Evolutionary conservation across 805 yeast species (phyloP), one percentile per base, ranked within the genome.

Genomic region (Yarrowia hollandica): DNA sequence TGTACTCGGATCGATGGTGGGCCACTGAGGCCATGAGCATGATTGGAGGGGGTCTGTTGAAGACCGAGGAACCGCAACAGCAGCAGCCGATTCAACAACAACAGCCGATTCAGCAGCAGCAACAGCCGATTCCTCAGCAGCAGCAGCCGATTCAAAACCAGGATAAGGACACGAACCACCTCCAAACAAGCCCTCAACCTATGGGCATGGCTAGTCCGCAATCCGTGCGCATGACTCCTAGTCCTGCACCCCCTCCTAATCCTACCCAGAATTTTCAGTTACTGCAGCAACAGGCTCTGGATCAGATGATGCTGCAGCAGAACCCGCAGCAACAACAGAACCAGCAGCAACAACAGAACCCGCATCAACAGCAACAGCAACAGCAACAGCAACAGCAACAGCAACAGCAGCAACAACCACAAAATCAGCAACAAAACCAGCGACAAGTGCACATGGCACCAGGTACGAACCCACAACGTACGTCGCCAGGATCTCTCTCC

Each of bases 21-120:
- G 58, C 58, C 35, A 52, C 58, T 6, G 58, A 52, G 19, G 58
- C 58, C 35, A 52, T 48, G 55, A 48, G 55, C 22, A 48, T 48
- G 55, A 48, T 48, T 16, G 55, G 55, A 33, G 55, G 55, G 6
- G 55, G 55, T 4, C 19, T 48, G 28, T 11, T 48, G n/a, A 31
- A 22, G 28, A 19, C 9, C 3, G 39, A 30, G 15, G n/a, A 11
- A 10, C 10, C 14, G 31, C 2, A 3, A 16, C 22, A 15, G 39
- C 22, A 2, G 15, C 39, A 34, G 16, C 22, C 19, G 10, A n/a
- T 15, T 21, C 46, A 22, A 14, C 21, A 31, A n/a, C 34, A 11
- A 5, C 34, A 31, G 16, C 34, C 34, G 12, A 6, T 8, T 6
- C 34, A 15, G 15, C 48, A 26, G 33, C 48, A 41, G 31, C 31